Base-by-base conservation (phyloP, 768 basidiomycete genomes). In the Psilocybe cyanescens region DNA sequence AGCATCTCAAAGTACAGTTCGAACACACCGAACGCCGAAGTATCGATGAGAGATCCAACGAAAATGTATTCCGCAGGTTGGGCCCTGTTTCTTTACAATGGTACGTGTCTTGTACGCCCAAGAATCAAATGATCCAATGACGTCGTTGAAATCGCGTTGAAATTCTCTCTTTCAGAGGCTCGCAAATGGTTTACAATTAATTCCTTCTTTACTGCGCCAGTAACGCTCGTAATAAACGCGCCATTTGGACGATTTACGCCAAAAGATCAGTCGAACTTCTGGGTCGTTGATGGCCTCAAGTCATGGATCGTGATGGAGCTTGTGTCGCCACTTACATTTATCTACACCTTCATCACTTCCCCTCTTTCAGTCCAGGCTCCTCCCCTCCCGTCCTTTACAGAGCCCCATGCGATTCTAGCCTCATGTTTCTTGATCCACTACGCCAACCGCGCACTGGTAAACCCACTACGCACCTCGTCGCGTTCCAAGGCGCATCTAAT, bases 281-380 rank as follows among this genome's bases (percentile, higher is more conserved):
- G 88, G 62, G 73, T 86, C 9, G 65, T 91, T 6, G 83, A 93
- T 63, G 90, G 88, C 6, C 73, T 76, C 39, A 75, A 75, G 55
- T 72, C 89, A n/a, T 94, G 91, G 91, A 91, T 92, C 12, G 8
- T 82, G 58, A 92, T 93, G 92, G 91, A 93, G 67, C 74, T 89
- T 37, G 77, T 88, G 19, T 81, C 90, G 0, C 90, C 90, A 1
- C 30, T 80, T 39, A 64, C 73, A 14, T 88, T 92, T 72, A 28
- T 83, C n/a, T 72, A 79, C 68, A 72, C 81, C 0, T 81, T 86
- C 72, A 64, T 78, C 29, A 74, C 75, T 2, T 79, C 83, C 0
- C 86, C 87, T 0, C 77, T 86, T 47, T 79, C 83, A 0, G 62
- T 75, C 37, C 70, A 77, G 28, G 54, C 73, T 3, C 67, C 71